Percentiles rank a stretch among this genome's conserved stretches.
Conservation (phyloP, 371 early-diverging fungal species). For the Mucor indicus region DNA sequence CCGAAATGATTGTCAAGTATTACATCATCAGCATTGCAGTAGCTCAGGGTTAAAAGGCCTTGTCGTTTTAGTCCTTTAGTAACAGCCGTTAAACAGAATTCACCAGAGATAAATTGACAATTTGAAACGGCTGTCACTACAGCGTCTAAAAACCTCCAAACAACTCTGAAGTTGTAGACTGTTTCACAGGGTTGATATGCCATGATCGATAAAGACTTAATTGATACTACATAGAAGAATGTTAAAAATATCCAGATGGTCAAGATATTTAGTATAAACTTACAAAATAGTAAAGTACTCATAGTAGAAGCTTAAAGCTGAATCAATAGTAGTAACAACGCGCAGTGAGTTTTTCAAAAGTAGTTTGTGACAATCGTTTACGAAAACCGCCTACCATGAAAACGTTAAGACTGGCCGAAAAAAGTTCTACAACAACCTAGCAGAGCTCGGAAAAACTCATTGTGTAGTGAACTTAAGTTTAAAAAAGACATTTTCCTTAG, state of each 20-base stretch:
- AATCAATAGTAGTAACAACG: constrained; percentile 8
- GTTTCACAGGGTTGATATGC: constrained; percentile 6
- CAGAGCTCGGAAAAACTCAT: too few species aligned
- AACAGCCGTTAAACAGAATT: constrained; percentile 16
- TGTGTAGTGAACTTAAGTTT: constrained; percentile 3
- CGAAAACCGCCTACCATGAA: neutral
- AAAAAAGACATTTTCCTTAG: too few species aligned
- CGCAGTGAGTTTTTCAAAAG: constrained; percentile 3
- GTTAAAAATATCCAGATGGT: constrained; percentile 6
- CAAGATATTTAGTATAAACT: constrained; percentile 7
- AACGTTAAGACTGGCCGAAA: neutral
- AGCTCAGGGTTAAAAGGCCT: constrained; percentile 6
- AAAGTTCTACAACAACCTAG: neutral
- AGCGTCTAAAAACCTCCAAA: too few species aligned
- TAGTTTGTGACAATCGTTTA: constrained; percentile 1
- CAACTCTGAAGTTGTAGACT: too few species aligned
- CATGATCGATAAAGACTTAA: constrained; percentile 5
- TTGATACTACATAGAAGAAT: constrained; percentile 8
- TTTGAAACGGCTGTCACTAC: too few species aligned
- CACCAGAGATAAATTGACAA: constrained; percentile 18
- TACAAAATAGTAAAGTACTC: constrained; percentile 13
- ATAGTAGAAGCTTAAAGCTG: constrained; percentile 10
- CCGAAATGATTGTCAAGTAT: constrained; percentile 4
- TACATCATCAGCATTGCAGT: constrained; percentile 16
- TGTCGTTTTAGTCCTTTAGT: constrained; percentile 4